Evolutionary conservation across 148 eudicot genomes (phyloP).

Genomic region (Cornus suecica): DNA sequence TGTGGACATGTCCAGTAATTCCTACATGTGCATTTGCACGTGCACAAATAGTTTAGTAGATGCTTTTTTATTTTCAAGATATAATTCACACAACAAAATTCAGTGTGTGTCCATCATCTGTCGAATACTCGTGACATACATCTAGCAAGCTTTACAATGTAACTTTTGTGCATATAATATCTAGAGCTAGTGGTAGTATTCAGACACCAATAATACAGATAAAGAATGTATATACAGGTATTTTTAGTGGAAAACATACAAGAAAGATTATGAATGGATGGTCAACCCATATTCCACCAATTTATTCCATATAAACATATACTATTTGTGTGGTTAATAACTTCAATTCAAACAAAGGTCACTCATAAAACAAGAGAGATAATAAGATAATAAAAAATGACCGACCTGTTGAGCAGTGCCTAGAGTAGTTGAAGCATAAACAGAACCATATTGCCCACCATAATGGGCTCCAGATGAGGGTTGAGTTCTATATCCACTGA

Average conservation of each 20-base stretch:
- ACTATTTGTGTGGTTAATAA: background rate
- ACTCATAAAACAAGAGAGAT: background rate
- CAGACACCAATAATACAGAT: too few relatives aligned
- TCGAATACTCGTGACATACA: too few relatives aligned
- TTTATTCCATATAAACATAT: background rate
- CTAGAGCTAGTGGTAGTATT: too few relatives aligned
- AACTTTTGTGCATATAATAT: too few relatives aligned
- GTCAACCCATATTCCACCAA: too few relatives aligned
- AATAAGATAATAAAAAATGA: background rate
- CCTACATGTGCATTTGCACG: too few relatives aligned
- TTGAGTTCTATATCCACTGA: constrained; percentile 56
- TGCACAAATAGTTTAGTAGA: too few relatives aligned
- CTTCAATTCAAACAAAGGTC: background rate
- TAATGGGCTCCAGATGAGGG: constrained; percentile 53
- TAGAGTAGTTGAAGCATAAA: constrained; percentile 60
- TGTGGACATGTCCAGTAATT: too few relatives aligned
- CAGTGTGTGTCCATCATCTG: too few relatives aligned
- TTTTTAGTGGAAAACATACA: background rate
- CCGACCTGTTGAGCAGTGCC: constrained; percentile 71
- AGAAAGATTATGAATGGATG: background rate
- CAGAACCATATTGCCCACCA: constrained; percentile 70
- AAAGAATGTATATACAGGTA: background rate
- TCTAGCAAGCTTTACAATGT: too few relatives aligned
- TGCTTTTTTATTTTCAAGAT: too few relatives aligned
- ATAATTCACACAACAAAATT: too few relatives aligned